Evolutionary conservation across 345 rosid genomes (phyloP).

Genomic region (Populus nigra): DNA sequence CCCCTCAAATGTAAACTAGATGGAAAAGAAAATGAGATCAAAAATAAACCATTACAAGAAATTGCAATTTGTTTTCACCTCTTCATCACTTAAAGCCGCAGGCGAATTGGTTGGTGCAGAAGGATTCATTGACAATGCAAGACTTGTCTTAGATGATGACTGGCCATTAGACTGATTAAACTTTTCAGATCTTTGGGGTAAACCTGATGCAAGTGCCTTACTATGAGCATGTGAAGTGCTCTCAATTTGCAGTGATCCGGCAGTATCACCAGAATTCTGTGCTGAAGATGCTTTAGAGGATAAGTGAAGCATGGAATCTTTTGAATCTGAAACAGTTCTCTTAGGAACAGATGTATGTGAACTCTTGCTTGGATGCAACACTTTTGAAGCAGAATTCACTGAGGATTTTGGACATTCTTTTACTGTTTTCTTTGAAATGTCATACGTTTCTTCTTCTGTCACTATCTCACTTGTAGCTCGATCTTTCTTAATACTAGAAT

Average conservation of each 20-base stretch:
- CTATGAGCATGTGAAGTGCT: slow-evolving; percentile 34
- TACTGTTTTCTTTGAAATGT: slow-evolving; percentile 35
- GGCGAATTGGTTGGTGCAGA: slow-evolving; percentile 45
- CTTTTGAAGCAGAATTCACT: slow-evolving; percentile 40
- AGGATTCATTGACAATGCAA: slow-evolving; percentile 44
- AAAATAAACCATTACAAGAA: background rate
- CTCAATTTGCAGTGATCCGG: slow-evolving; percentile 40
- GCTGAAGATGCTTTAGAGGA: slow-evolving; percentile 48
- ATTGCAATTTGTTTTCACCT: slow-evolving; percentile 43
- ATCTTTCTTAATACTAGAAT: slow-evolving; percentile 41
- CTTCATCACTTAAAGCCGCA: slow-evolving; percentile 81
- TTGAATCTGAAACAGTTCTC: slow-evolving; percentile 45
- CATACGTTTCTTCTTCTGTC: slow-evolving; percentile 43
- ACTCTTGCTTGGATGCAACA: slow-evolving; percentile 47
- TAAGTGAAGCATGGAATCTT: slow-evolving; percentile 45
- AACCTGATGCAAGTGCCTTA: slow-evolving; percentile 44
- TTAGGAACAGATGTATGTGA: slow-evolving; percentile 52
- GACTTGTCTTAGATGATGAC: slow-evolving; percentile 50
- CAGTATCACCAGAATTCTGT: slow-evolving; percentile 51
- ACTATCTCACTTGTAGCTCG: slow-evolving; percentile 40
- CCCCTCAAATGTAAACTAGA: background rate
- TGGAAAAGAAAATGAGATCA: background rate
- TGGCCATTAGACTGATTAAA: slow-evolving; percentile 45
- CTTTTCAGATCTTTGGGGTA: slow-evolving; percentile 63
- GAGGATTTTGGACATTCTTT: slow-evolving; percentile 49